phyloP scores from a whole-genome alignment of 495 filamentous ascomycete genomes.

The Lophiotrema nucula region DNA sequence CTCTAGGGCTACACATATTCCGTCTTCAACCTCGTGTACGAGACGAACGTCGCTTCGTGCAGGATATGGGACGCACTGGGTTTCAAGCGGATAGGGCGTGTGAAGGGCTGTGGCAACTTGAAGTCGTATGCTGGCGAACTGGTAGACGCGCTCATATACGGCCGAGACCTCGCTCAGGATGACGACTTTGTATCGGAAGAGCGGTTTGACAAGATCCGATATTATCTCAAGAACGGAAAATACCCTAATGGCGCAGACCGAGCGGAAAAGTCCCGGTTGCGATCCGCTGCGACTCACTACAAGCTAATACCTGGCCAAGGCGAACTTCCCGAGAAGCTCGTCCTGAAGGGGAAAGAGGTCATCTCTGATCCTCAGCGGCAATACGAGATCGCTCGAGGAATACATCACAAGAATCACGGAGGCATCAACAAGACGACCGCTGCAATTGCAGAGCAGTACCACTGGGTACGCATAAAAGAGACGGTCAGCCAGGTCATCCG shows the following conservation, averaged over 20 bases:
- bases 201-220: conserved; percentile 97
- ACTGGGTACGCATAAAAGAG: conserved; percentile 99
- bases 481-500: conserved; percentile 92
- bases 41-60: conserved; percentile 92
- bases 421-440: conserved; percentile 99
- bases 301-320: conserved; percentile 61
- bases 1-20: conserved; percentile 84
- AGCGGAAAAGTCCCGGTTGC: conserved; percentile 89
- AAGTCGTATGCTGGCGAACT: conserved; percentile 75
- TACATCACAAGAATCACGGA: conserved; percentile 77
- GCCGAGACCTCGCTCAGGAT: conserved; percentile 75
- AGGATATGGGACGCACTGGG: conserved; percentile 97
- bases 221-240: conserved; percentile 91
- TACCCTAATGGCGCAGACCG: conserved; percentile 93
- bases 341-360: conserved; percentile 98
- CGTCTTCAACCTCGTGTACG: conserved; percentile 97
- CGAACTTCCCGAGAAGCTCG: conserved; percentile 70
- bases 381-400: conserved; percentile 78
- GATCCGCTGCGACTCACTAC: conserved; percentile 94
- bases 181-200: conserved; percentile 93
- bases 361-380: conserved; percentile 87
- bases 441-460: conserved; percentile 87
- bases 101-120: conserved; percentile 84
- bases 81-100: conserved; percentile 92
- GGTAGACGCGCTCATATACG: conserved; percentile 96